Base-by-base conservation (phyloP, 1,139 yeast species). In the Blastobotrys elegans region DNA sequence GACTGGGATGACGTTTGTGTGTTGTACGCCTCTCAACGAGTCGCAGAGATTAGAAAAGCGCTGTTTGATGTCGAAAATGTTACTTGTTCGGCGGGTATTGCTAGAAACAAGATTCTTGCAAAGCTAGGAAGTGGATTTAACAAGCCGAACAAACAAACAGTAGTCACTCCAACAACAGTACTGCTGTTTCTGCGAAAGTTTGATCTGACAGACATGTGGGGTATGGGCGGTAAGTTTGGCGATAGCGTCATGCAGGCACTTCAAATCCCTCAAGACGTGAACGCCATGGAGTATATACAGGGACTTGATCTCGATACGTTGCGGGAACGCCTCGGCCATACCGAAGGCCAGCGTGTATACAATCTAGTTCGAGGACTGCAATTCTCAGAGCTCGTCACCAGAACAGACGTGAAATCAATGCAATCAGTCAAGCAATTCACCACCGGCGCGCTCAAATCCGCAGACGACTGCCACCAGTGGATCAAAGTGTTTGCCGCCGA, bases 221-320 rank as follows among this genome's bases (percentile, higher is more conserved):
- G 96, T 0, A 71, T 90, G 73, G 98, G 98, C 3, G 98, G 98
- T 2, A 87, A 86, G 57, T 69, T 76, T 5, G 98, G 98, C 0
- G 81, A 81, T 8, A 68, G 69, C n/a, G 69, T 89, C 0, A 56
- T 74, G 21, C 63, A 67, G 16, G 64, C 70, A 29, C 66, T 70
- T 3, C 53, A 58, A 0, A 50, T 68, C 1, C 68, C 69, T 1
- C 62, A 60, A 13, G 55, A 53, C 4, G 61, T 56, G 1, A 27
- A 42, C 16, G 56, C 67, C 4, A 57, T 67, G 10, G 49, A 54
- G 31, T 50, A 50, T 30, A 45, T 68, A 10, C 57, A 57, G 7
- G 50, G 52, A 2, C 46, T 62, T 1, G 56, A 65, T 7, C 58
- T 69, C 4, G 62, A 60, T 6, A 67, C 67, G 16, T 52, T 72